Evolutionary conservation across 2,329 filamentous ascomycete genomes (phyloP).

Genomic region (Paramyrothecium sp.): DNA sequence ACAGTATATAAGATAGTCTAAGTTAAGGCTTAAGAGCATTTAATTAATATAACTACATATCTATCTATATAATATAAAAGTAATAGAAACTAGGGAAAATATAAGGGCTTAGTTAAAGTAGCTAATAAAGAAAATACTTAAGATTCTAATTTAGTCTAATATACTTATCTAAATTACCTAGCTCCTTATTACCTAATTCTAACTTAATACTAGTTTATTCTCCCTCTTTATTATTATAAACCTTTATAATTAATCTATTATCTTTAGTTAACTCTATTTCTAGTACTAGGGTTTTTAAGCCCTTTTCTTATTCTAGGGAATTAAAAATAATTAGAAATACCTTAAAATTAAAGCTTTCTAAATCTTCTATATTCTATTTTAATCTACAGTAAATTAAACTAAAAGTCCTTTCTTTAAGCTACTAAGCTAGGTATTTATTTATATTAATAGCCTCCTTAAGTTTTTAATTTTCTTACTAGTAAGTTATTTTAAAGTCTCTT

Average conservation of each 20-base stretch:
- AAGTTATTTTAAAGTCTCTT: background rate
- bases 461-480: background rate
- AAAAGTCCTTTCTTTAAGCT: background rate
- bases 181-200: background rate
- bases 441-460: background rate
- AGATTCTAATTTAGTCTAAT: background rate
- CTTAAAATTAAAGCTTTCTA: background rate
- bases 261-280: background rate
- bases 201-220: background rate
- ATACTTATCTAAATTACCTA: background rate
- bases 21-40: too few relatives aligned
- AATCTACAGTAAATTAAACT: background rate
- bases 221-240: background rate
- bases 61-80: too few relatives aligned
- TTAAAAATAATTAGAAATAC: background rate
- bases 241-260: background rate
- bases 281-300: background rate
- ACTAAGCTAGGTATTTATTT: background rate
- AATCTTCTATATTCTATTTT: background rate
- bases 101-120: too few relatives aligned
- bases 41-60: too few relatives aligned
- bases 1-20: too few relatives aligned
- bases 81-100: too few relatives aligned
- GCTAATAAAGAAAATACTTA: background rate
- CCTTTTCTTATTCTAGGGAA: background rate